A percentile compares a stretch with the other conserved stretches of the same genome.
Evolutionary conservation across 768 basidiomycete genomes (phyloP).

Genomic region (Nevesoporus exiguus): DNA sequence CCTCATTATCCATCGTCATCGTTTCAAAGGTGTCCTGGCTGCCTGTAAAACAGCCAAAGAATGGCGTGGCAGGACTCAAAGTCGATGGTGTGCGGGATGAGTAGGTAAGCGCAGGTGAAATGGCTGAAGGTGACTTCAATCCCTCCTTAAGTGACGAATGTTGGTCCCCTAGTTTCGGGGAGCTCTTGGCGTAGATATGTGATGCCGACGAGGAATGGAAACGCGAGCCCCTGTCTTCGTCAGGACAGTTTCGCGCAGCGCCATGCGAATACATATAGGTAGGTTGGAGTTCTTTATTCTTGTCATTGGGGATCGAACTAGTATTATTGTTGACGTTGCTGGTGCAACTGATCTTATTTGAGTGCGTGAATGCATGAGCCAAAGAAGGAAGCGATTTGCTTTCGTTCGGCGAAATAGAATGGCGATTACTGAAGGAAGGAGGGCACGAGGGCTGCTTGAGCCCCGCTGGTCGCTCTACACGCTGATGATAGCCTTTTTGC

Average conservation of each 20-base stretch:
- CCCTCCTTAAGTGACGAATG: conserved; percentile 27
- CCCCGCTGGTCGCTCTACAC: conserved; percentile 2
- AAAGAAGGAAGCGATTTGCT: conserved; percentile 8
- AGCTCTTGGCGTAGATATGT: conserved; percentile 11
- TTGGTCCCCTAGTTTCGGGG: conserved; percentile 13
- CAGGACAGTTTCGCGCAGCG: conserved; percentile 3
- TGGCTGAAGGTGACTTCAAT: conserved; percentile 48
- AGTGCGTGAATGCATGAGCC: conserved; percentile 18
- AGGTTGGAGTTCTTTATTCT: conserved; percentile 13
- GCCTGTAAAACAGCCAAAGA: conserved; percentile 55
- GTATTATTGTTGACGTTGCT: conserved; percentile 21
- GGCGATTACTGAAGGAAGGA: conserved; percentile 9
- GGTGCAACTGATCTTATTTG: conserved; percentile 22
- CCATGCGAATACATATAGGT: conserved; percentile 27
- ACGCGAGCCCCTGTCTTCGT: conserved; percentile 1
- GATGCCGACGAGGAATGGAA: conserved; percentile 12
- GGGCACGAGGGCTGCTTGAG: conserved; percentile 1
- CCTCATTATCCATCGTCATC: conserved; percentile 22
- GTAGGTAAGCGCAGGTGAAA: conserved; percentile 68
- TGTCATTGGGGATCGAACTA: conserved; percentile 18
- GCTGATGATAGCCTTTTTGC: conserved; percentile 11
- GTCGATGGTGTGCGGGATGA: conserved; percentile 63
- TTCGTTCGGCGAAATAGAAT: conserved; percentile 1
- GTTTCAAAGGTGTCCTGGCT: conserved; percentile 32
- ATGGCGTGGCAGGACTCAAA: conserved; percentile 68